Evolutionary conservation across 345 rosid genomes (phyloP).

Genomic region (Crucihimalaya himalaica): DNA sequence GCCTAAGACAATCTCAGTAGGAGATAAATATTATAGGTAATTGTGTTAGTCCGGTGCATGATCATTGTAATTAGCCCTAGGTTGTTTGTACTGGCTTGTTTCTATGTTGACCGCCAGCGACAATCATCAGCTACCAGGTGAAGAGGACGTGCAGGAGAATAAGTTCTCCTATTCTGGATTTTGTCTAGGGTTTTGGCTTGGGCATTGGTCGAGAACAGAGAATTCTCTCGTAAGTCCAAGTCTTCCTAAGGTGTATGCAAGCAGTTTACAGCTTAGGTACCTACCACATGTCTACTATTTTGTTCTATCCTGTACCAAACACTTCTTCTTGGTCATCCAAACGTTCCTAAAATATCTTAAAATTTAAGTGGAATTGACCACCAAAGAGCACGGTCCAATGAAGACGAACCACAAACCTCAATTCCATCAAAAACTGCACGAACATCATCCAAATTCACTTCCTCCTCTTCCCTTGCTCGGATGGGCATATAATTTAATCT

Average conservation of each 20-base stretch:
- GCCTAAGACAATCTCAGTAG: conserved; percentile 22
- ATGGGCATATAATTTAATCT: conserved; percentile 56
- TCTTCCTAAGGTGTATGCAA: too few relatives aligned
- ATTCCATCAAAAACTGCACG: conserved; percentile 80
- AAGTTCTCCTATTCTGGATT: neutral
- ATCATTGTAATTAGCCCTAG: neutral
- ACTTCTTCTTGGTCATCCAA: conserved; percentile 7
- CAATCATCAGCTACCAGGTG: neutral
- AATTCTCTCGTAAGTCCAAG: neutral
- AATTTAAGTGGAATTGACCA: neutral
- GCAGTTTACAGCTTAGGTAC: neutral
- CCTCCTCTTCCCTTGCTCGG: conserved; percentile 51
- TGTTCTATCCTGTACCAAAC: neutral
- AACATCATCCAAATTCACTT: conserved; percentile 78
- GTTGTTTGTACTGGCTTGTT: neutral
- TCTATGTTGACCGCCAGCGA: neutral
- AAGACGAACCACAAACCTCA: conserved; percentile 57
- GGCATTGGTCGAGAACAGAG: neutral
- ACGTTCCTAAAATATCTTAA: neutral
- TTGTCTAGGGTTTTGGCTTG: neutral
- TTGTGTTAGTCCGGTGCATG: neutral
- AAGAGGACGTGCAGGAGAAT: neutral
- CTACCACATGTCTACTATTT: neutral
- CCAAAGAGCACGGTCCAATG: conserved; percentile 4
- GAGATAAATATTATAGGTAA: neutral